Evolutionary conservation across 768 basidiomycete species (phyloP).

Genomic region (Plicaturopsis crispa): DNA sequence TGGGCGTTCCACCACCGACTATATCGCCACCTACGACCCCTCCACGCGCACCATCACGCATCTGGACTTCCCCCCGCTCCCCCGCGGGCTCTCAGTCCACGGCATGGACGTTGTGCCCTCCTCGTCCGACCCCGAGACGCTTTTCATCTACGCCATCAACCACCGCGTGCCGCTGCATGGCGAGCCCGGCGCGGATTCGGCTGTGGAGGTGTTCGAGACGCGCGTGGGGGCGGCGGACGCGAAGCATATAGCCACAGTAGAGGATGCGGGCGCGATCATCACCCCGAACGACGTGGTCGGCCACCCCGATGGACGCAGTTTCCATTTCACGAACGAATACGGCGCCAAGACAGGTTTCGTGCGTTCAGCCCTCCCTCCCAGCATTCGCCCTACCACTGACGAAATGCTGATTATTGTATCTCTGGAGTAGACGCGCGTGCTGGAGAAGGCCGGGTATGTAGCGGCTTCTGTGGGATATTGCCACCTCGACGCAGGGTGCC

Average conservation of each 20-base stretch:
- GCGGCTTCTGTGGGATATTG: conserved; percentile 58
- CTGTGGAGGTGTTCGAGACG: conserved; percentile 63
- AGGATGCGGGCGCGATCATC: conserved; percentile 42
- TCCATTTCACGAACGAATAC: conserved; percentile 69
- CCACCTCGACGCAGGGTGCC: conserved; percentile 52
- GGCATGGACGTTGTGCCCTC: conserved; percentile 67
- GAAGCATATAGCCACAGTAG: conserved; percentile 49
- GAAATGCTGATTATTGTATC: too few species aligned
- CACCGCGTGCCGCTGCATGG: conserved; percentile 47
- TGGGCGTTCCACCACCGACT: conserved; percentile 37
- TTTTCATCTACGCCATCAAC: conserved; percentile 68
- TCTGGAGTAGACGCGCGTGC: conserved; percentile 8
- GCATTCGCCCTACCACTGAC: conserved; percentile 1
- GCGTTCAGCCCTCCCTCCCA: conserved; percentile 14
- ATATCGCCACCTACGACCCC: conserved; percentile 55
- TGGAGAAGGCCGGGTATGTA: conserved; percentile 22
- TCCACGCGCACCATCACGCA: conserved; percentile 33
- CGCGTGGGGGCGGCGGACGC: conserved; percentile 33
- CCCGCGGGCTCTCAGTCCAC: conserved; percentile 46
- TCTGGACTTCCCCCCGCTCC: conserved; percentile 27
- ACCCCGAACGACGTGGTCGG: conserved; percentile 75
- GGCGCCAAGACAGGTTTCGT: conserved; percentile 47
- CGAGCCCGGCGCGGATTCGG: conserved; percentile 60
- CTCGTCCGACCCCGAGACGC: conserved; percentile 31
- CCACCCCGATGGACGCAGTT: conserved; percentile 49